These are phyloP conservation scores for Lepiota brunneoincarnata DNA, from an alignment of 768 basidiomycete genomes.

Conservation along the genomic window DNA sequence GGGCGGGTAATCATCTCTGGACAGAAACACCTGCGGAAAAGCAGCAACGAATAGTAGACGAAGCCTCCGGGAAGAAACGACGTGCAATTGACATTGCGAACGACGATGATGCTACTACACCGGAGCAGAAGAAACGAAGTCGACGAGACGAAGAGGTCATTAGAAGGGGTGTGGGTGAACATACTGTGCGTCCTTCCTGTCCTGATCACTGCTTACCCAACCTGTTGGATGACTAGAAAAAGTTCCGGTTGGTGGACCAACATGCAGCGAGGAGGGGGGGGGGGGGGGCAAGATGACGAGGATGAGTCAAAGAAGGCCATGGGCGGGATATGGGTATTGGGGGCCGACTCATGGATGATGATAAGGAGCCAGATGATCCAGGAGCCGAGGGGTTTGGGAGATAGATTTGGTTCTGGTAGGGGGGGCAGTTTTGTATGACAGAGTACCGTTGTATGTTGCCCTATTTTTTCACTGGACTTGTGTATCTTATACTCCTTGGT, in stretches of 20 bases:
- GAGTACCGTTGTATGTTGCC: too few species aligned
- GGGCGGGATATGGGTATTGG: slow-evolving; percentile 84
- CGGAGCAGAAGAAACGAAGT: slow-evolving; percentile 50
- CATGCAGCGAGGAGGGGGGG: slow-evolving; percentile 45
- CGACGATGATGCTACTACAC: slow-evolving; percentile 37
- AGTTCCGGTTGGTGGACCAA: slow-evolving; percentile 51
- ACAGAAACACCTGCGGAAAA: slow-evolving; percentile 96
- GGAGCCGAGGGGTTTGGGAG: slow-evolving; percentile 79
- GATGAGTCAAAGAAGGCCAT: slow-evolving; percentile 57
- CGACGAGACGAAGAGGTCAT: slow-evolving; percentile 67
- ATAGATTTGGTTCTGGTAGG: slow-evolving; percentile 76
- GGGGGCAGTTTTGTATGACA: slow-evolving; percentile 61
- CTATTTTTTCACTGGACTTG: too few species aligned
- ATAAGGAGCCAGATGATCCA: slow-evolving; percentile 71
- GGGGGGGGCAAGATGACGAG: slow-evolving; percentile 36
- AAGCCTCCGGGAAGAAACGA: slow-evolving; percentile 88
- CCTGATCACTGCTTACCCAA: not conserved
- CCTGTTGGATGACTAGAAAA: slow-evolving; percentile 29
- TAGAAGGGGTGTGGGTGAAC: slow-evolving; percentile 69
- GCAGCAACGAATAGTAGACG: slow-evolving; percentile 89
- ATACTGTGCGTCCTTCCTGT: slow-evolving; percentile 56
- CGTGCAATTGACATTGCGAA: slow-evolving; percentile 56
- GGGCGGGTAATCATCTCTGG: slow-evolving; percentile 73
- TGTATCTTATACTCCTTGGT: too few species aligned
- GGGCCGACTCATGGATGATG: slow-evolving; percentile 89